Percentiles rank a stretch among this genome's conserved stretches.
Conservation (phyloP, 2,329 filamentous ascomycete species). For the Tolypocladium sp. region DNA sequence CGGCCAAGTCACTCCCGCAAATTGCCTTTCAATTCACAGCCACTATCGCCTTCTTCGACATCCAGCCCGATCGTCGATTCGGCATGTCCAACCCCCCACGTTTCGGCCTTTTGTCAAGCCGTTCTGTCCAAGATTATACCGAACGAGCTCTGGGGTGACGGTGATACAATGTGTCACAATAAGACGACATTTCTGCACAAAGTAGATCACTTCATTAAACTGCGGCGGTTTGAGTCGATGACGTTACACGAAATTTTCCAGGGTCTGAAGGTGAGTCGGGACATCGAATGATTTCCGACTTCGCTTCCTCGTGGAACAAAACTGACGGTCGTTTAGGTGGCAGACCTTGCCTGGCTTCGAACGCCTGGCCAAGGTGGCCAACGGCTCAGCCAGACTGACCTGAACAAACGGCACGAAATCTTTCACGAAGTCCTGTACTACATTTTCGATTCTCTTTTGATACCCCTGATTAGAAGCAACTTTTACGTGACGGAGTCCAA, state of each 20-base stretch:
- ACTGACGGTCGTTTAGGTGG: conserved; percentile 38
- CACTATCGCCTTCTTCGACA: background rate
- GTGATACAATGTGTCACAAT: conserved; percentile 48
- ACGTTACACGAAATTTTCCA: conserved; percentile 72
- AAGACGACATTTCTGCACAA: conserved; percentile 50
- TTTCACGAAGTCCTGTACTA: conserved; percentile 86
- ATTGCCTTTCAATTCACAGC: conserved; percentile 2
- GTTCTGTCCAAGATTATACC: conserved; percentile 67
- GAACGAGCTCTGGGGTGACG: conserved; percentile 61
- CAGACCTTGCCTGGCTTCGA: conserved; percentile 63
- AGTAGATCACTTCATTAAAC: conserved; percentile 66
- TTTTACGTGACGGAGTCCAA: conserved; percentile 95
- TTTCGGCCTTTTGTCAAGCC: conserved; percentile 82
- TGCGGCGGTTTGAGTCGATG: conserved; percentile 74
- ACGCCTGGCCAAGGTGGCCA: conserved; percentile 34
- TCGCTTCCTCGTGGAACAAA: background rate
- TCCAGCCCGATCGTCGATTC: conserved; percentile 50
- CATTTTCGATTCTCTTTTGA: conserved; percentile 81
- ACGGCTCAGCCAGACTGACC: conserved; percentile 63
- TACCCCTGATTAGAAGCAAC: conserved; percentile 76
- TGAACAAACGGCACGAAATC: conserved; percentile 66
- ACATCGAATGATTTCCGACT: background rate
- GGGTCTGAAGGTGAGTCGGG: conserved; percentile 56
- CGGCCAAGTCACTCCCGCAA: conserved; percentile 2
- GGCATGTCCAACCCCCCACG: conserved; percentile 56